These are phyloP conservation scores for Stephania cephalantha DNA, from an alignment of 164 flowering plant genomes.

Conservation along the genomic window DNA sequence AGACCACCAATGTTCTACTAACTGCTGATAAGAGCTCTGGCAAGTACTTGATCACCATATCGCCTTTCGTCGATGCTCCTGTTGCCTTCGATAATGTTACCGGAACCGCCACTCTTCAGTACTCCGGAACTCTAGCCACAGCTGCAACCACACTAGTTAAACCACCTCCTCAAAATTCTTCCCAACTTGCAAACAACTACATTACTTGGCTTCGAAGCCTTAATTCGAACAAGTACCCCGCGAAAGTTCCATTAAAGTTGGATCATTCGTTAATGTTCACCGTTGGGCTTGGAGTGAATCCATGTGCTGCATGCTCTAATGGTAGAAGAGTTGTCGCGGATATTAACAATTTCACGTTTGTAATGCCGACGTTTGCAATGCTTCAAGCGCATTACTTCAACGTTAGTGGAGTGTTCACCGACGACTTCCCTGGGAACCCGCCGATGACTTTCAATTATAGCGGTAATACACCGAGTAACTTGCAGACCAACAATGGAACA, in stretches of 20 bases:
- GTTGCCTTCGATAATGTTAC: slow-evolving; percentile 59
- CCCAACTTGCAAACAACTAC: slow-evolving; percentile 50
- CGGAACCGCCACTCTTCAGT: slow-evolving; percentile 63
- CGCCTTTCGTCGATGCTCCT: slow-evolving; percentile 79
- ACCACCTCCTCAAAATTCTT: slow-evolving; percentile 54
- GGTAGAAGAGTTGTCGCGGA: slow-evolving; percentile 54
- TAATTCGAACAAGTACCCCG: slow-evolving; percentile 56
- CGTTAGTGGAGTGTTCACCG: not conserved
- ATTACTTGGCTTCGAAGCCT: slow-evolving; percentile 44
- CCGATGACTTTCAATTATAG: not conserved
- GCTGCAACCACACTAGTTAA: slow-evolving; percentile 30
- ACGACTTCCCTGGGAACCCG: not conserved
- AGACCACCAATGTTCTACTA: slow-evolving; percentile 68
- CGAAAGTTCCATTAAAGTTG: slow-evolving; percentile 44
- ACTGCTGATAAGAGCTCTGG: slow-evolving; percentile 41
- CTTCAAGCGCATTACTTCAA: slow-evolving; percentile 73
- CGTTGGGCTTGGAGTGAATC: slow-evolving; percentile 56
- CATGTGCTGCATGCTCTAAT: slow-evolving; percentile 60
- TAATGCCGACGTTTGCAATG: slow-evolving; percentile 59
- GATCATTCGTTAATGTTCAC: slow-evolving; percentile 58
- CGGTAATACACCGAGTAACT: not conserved
- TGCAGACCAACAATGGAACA: not conserved
- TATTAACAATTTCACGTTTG: slow-evolving; percentile 66
- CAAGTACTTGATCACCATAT: slow-evolving; percentile 46
- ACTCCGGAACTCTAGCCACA: slow-evolving; percentile 45